A percentile compares a stretch with the other conserved stretches of the same genome.
phyloP scores from a whole-genome alignment of 2,329 filamentous ascomycete species.

The Verticillium isaacii region DNA sequence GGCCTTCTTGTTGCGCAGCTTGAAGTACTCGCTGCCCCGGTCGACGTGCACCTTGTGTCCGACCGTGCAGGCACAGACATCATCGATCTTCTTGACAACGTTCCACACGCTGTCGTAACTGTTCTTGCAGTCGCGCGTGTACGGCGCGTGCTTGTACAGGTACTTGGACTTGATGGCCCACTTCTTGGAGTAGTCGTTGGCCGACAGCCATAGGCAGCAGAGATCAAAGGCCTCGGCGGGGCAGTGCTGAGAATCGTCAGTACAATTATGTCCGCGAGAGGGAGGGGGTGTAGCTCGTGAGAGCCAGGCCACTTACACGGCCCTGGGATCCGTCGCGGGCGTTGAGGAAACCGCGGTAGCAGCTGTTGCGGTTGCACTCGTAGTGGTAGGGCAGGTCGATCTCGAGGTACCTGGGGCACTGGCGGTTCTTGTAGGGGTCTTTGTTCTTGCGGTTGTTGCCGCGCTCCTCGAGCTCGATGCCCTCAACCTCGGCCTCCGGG shows the following conservation, averaged over 20 bases:
- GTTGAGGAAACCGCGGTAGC: slow-evolving; percentile 8
- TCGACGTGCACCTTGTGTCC: slow-evolving; percentile 5
- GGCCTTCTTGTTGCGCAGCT: background rate
- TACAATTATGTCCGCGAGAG: background rate
- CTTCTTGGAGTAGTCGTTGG: slow-evolving; percentile 1
- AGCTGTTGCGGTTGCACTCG: slow-evolving; percentile 9
- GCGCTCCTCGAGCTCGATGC: background rate
- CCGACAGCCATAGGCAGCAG: slow-evolving; percentile 8
- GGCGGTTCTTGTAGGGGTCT: slow-evolving; percentile 5
- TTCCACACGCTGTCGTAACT: slow-evolving; percentile 2
- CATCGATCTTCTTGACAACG: slow-evolving; percentile 7
- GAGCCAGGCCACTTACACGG: background rate
- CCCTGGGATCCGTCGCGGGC: slow-evolving; percentile 2
- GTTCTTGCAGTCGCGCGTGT: slow-evolving; percentile 3
- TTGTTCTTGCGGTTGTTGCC: background rate
- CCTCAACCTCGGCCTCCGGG: background rate
- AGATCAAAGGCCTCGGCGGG: slow-evolving; percentile 8
- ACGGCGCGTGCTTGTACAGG: slow-evolving; percentile 3
- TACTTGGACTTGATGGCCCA: slow-evolving; percentile 4
- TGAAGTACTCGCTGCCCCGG: slow-evolving; percentile 4
- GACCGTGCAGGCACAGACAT: slow-evolving; percentile 9
- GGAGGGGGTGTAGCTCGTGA: background rate
- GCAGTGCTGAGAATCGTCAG: slow-evolving; percentile 6
- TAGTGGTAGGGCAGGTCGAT: slow-evolving; percentile 1
- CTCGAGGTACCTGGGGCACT: slow-evolving; percentile 1